Base-by-base conservation (phyloP, 2,329 filamentous ascomycete species). In the Fusarium cicatricum region DNA sequence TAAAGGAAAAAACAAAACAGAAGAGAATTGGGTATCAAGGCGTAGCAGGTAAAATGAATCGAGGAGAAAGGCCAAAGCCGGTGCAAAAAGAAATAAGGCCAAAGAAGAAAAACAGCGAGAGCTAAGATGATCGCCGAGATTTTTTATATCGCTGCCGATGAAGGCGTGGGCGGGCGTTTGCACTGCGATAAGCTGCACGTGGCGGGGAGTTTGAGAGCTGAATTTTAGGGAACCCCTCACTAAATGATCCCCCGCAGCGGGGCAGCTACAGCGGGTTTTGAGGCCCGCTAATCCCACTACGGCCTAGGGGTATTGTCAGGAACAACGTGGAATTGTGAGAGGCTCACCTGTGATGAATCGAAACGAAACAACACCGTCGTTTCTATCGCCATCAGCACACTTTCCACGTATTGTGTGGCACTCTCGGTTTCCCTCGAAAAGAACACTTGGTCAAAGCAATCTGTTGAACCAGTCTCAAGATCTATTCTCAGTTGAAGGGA, bases 221-320 rank as follows among this genome's bases (percentile, higher is more conserved):
- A 14, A 26, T 23, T 36, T n/a, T 29, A 36, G 57, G 44, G 26
- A 41, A 44, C 47, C 38, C 26, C 43, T 48, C 42, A 42, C 60
- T 55, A 43, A 19, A 43, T 43, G 14, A 15, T 29, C 34, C 57
- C 60, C 60, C 60, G 53, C 60, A 52, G 60, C 33, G 57, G 48
- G 46, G 50, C 37, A 31, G 16, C 15, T 15, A 14, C 42, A 52
- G 50, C 36, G 36, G 43, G 26, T 26, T 40, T 14, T 17, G 5
- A 14, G 8, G 16, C 10, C 17, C 17, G 12, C 55, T 49, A 55
- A 37, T 2, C 38, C 33, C 28, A 9, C 48, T 52, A n/a, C 7
- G 37, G 53, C 26, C 31, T 57, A 58, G 53, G 11, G 11, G 21
- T 28, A 40, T 41, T 26, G 37, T 29, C 28, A 45, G 29, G 46